Evolutionary conservation across 352 stramenopile species (phyloP), one percentile per base, ranked within the genome.

Genomic region (Globisporangium orthogonon): DNA sequence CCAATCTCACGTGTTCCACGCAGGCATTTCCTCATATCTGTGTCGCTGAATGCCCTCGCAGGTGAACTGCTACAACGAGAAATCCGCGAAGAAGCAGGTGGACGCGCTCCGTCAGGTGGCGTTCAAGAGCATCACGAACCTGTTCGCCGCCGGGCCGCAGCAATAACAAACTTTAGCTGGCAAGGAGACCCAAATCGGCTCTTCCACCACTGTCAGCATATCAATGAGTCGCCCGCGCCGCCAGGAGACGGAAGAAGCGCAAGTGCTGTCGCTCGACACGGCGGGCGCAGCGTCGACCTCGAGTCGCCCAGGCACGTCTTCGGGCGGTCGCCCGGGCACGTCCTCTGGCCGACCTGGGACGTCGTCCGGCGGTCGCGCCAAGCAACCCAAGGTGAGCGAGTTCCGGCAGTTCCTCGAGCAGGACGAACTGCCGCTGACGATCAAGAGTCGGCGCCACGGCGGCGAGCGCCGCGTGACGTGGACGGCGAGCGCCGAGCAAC

Each of bases 331-430:
- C 2, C 37, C 53, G 3, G 46, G 33, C 7, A 45, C 35, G 7
- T 56, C 44, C 4, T 57, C 51, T 7, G 37, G 35, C 13, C 35
- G 43, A 6, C 49, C 55, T 11, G 46, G 51, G 7, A 63, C 54
- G 41, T 49, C 60, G 30, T 56, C 60, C 9, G 46, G 40, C 40
- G 33, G 37, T 30, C 70, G 64, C 48, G 81, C 76, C 48, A 74
- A 88, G 60, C 43, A 67, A 40, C n/a, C 46, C 5, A 87, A 87
- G 48, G 58, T 73, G 35, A 89, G 76, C 57, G 80, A 91, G 53
- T 92, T 92, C 58, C 80, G 83, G 29, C 75, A 76, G 52, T 89
- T 76, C 51, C 61, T 89, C 31, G 80, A 91, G 46, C 77, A 72
- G 28, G 66, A 86, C 13, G 80, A 89, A 45, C 69, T 92, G 6